These are phyloP conservation scores for Daphne laureola DNA, from an alignment of 441 rosid species.

Conservation along the genomic window DNA sequence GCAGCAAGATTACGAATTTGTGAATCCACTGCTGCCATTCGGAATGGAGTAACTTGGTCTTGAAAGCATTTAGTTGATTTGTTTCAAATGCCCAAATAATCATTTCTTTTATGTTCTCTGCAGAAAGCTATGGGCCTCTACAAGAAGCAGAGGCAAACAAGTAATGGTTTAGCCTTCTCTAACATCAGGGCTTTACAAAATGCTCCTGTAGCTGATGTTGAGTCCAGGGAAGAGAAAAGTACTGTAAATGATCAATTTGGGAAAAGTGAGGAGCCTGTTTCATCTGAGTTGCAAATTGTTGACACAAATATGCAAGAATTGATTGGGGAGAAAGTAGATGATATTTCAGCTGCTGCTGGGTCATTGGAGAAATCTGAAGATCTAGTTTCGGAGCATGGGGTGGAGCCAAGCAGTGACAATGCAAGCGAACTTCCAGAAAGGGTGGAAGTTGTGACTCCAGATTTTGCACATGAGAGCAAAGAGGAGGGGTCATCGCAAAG, in stretches of 20 bases:
- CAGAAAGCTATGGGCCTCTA: conserved; percentile 83
- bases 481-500: conserved; percentile 22
- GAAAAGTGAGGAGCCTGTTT: conserved; percentile 17
- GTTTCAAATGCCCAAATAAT: not conserved
- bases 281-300: conserved; percentile 22
- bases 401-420: conserved; percentile 11
- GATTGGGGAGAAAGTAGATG: conserved; percentile 25
- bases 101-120: conserved; percentile 8
- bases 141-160: conserved; percentile 57
- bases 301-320: conserved; percentile 14
- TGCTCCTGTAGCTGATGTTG: conserved; percentile 18
- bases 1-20: not conserved
- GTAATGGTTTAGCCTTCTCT: conserved; percentile 25
- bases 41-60: not conserved
- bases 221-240: conserved; percentile 21
- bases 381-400: conserved; percentile 11
- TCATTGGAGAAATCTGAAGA: conserved; percentile 19
- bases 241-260: conserved; percentile 13
- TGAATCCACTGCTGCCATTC: not conserved
- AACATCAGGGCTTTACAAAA: conserved; percentile 20
- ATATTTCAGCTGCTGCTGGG: conserved; percentile 16
- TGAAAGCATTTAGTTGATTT: conserved; percentile 1
- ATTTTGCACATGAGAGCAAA: conserved; percentile 8
- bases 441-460: conserved; percentile 15
- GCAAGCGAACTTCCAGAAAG: conserved; percentile 8